These are phyloP conservation scores for Raphanus hybrid DNA, from an alignment of 441 rosid genomes.

Conservation along the genomic window DNA sequence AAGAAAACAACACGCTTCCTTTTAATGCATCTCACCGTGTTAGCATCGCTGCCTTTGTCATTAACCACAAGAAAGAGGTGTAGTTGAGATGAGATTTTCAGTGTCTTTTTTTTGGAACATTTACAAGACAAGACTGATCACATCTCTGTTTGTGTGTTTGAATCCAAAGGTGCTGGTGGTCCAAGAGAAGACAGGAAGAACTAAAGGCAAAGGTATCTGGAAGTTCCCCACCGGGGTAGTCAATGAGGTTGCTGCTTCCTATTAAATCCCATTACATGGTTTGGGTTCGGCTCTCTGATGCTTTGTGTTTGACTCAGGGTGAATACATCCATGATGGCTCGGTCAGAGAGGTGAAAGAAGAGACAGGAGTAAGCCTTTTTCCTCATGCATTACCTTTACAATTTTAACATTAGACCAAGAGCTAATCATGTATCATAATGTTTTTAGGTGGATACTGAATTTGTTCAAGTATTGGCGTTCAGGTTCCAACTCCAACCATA, in stretches of 20 bases:
- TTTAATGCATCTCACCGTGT: constrained; percentile 86
- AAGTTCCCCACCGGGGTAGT: constrained; percentile 90
- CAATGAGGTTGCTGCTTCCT: constrained; percentile 55
- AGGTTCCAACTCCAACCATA: constrained; percentile 51
- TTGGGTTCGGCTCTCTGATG: constrained; percentile 27
- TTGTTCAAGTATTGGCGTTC: constrained; percentile 70
- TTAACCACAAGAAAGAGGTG: constrained; percentile 85
- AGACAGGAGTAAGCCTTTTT: constrained; percentile 69
- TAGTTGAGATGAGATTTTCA: constrained; percentile 7
- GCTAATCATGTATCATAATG: constrained; percentile 22
- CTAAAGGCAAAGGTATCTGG: constrained; percentile 69
- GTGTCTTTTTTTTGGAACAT: background rate
- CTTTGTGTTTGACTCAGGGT: constrained; percentile 50
- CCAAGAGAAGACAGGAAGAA: constrained; percentile 73
- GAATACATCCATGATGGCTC: constrained; percentile 72
- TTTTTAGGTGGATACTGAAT: constrained; percentile 66
- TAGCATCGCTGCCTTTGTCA: constrained; percentile 76
- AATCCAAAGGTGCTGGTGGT: constrained; percentile 71
- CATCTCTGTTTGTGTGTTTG: constrained; percentile 31
- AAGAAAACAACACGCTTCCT: constrained; percentile 67
- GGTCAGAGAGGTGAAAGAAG: constrained; percentile 87
- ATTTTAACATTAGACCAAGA: constrained; percentile 14
- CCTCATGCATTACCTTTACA: constrained; percentile 3
- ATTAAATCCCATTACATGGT: background rate
- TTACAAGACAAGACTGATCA: constrained; percentile 7